Evolutionary conservation across 345 rosid genomes (phyloP).

Genomic region (Carallia brachiata): DNA sequence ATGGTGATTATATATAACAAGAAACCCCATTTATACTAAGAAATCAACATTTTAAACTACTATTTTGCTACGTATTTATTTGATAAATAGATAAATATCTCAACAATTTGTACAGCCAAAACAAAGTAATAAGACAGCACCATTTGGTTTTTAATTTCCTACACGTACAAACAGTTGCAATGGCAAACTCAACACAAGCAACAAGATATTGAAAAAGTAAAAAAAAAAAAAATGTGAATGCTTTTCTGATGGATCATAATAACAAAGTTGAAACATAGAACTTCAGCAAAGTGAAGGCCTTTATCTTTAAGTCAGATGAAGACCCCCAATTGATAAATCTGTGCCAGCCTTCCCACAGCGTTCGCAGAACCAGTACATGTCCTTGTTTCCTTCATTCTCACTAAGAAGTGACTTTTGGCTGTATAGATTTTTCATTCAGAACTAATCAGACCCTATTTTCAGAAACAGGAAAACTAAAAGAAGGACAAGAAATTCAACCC

Average conservation of each 20-base stretch:
- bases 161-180: too few relatives aligned
- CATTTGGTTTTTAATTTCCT: neutral
- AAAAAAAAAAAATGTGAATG: neutral
- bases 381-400: slow-evolving; percentile 26
- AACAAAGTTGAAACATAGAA: too few relatives aligned
- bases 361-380: slow-evolving; percentile 15
- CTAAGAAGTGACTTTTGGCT: slow-evolving; percentile 35
- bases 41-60: slow-evolving; percentile 54
- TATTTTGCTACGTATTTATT: slow-evolving; percentile 9
- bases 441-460: neutral
- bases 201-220: neutral
- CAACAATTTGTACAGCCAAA: too few relatives aligned
- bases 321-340: too few relatives aligned
- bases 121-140: neutral
- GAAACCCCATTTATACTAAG: slow-evolving; percentile 41
- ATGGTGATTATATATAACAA: slow-evolving; percentile 49
- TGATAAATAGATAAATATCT: too few relatives aligned
- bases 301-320: slow-evolving; percentile 45
- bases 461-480: neutral
- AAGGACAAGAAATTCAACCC: too few relatives aligned
- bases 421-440: slow-evolving; percentile 10
- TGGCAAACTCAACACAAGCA: slow-evolving; percentile 5
- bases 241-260: too few relatives aligned
- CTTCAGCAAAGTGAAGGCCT: slow-evolving; percentile 52
- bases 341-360: too few relatives aligned